Evolutionary conservation across 768 basidiomycete genomes (phyloP), one percentile per base, ranked within the genome.

Genomic region (Grammothele lineata): DNA sequence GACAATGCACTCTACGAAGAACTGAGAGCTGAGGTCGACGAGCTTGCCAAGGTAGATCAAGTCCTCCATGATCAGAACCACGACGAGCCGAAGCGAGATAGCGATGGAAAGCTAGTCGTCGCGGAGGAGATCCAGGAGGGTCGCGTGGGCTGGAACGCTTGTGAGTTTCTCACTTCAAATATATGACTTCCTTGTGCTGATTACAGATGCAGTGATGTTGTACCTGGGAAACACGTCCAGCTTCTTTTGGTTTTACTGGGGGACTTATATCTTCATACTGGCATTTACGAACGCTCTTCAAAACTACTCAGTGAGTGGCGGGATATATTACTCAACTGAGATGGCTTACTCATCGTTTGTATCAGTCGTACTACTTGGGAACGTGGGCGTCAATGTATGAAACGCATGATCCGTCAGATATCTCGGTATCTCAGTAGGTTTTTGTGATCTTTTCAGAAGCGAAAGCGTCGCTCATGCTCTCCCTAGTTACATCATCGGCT

Each of bases 91-190:
- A 6, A 27, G 7, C 6, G 6, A 6, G n/a, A 19, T 6, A 3
- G 81, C 83, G 35, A 36, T 36, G 35, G 35, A 8, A 36, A 36
- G 35, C 35, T 36, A 7, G n/a, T 17, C 18, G n/a, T 36, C 17
- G 12, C 35, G 8, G 35, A 42, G 40, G 40, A 18, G 22, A 30
- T 24, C 15, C 11, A 15, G 11, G 26, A 23, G 9, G 40, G 40
- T 4, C 8, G 21, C 22, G 26, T 18, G 5, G 11, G 8, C 10
- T 10, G n/a, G 17, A 6, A 15, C 19, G 22, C 40, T 12, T 5
- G 35, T 36, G n/a, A 27, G 25, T 42, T n/a, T 14, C 15, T 11
- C 25, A 42, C 40, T 4, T 24, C 12, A 5, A 18, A 5, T 5
- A 18, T 25, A 5, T 30, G 15, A 30, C 8, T 5, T 24, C 23